These are phyloP conservation scores for Rhodotorula mucilaginosa DNA, from an alignment of 1,284 basidiomycete genomes.

Conservation along the genomic window DNA sequence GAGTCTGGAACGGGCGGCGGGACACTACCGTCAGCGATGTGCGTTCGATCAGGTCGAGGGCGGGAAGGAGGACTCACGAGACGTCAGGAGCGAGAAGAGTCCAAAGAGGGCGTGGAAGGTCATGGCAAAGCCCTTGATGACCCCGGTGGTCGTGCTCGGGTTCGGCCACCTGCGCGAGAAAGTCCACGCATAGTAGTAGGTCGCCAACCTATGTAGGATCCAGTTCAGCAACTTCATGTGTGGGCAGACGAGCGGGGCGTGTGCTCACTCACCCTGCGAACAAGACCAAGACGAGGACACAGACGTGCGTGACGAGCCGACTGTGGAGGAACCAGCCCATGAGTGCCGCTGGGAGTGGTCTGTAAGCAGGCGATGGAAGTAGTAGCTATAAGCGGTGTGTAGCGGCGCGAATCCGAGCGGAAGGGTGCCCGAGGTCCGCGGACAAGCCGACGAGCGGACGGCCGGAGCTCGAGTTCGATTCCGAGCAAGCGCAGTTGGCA, in stretches of 20 bases:
- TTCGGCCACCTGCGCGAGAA: conserved; percentile 12
- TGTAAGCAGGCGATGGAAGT: not conserved
- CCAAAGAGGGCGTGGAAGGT: conserved; percentile 16
- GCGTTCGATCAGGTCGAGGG: too few species aligned
- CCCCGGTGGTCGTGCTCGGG: conserved; percentile 10
- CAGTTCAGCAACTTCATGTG: not conserved
- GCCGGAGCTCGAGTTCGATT: not conserved
- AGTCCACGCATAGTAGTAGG: conserved; percentile 28
- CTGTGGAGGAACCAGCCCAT: conserved; percentile 20
- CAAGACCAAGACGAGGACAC: not conserved
- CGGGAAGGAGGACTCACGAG: not conserved
- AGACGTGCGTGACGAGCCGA: conserved; percentile 8
- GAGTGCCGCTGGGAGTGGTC: not conserved
- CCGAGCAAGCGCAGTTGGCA: too few species aligned
- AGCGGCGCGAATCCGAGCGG: not conserved
- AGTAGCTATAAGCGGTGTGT: not conserved
- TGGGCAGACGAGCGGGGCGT: not conserved
- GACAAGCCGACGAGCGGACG: not conserved
- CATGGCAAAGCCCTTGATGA: conserved; percentile 18
- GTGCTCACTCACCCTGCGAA: not conserved
- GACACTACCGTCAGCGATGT: too few species aligned
- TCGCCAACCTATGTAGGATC: not conserved
- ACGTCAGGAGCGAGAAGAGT: conserved; percentile 13
- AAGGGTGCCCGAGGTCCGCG: not conserved
- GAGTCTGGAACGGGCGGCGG: not conserved